Evolutionary conservation across 495 filamentous ascomycete genomes (phyloP), one percentile per base, ranked within the genome.

Genomic region (Penicillium parvum): DNA sequence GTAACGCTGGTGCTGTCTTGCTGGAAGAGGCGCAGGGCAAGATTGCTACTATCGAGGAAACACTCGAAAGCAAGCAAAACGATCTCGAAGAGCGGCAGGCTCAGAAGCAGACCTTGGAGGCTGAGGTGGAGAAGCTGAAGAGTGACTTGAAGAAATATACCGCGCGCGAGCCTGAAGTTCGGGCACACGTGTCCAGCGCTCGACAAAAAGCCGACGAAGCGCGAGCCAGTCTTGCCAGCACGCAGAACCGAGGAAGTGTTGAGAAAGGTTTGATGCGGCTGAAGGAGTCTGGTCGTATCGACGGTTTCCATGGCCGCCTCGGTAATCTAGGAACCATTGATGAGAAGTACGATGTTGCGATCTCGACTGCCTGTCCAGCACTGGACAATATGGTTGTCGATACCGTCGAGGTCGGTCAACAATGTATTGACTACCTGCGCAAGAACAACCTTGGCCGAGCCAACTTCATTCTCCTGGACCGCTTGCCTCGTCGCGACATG

Each of bases 401-500:
- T 48, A 88, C 88, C 0, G 88, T 96, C 5, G 90, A 96, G 55
- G 85, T 86, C 33, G 94, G 90, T 37, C 91, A 96, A 61, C 90
- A 96, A 55, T 97, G 94, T 61, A 95, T 98, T 54, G 91, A 97
- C 52, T 91, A 97, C 58, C 76, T 98, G 12, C 82, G 92, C 17
- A 97, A 97, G 72, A 97, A 94, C 50, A 96, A 95, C 55, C 83
- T 97, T 17, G 92, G 92, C n/a, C 79, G 94, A 58, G 92, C 90
- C 20, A 95, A 95, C 66, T 95, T 98, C 59, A 97, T 97, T 55
- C 86, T 91, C 46, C 78, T 98, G 2, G 86, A 97, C 58, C 88
- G 90, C 48, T 74, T 96, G 16, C 75, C 88, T 22, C 70, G 74
- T 32, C 78, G 85, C 32, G 85, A 96, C 56, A 67, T 96, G 41